Conservation (phyloP, 2,329 filamentous ascomycete genomes). For the Lachnellula subtilissima region DNA sequence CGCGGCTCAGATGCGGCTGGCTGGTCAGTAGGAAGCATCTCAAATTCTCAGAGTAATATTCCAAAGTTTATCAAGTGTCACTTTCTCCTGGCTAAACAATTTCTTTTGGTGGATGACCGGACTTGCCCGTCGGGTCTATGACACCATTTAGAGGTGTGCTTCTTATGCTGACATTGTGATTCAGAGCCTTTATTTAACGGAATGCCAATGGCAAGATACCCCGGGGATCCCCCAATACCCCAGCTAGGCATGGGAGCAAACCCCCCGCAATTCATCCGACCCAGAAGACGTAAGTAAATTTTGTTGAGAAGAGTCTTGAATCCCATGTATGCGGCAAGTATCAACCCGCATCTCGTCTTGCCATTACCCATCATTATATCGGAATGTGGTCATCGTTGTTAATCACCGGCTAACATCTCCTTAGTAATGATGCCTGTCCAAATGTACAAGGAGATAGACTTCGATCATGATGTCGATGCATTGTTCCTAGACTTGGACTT, state of each 20-base stretch:
- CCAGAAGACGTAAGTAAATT: too few species aligned
- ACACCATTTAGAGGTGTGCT: background rate
- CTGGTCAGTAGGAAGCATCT: conserved; percentile 7
- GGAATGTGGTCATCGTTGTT: too few species aligned
- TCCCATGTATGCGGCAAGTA: too few species aligned
- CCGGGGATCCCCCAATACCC: background rate
- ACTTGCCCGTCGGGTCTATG: background rate
- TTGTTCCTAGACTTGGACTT: background rate
- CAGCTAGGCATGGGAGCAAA: background rate
- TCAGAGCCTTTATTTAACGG: background rate
- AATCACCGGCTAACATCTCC: too few species aligned
- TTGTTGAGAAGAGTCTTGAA: too few species aligned
- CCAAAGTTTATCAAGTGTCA: background rate
- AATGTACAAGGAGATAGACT: background rate
- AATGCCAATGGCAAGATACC: background rate
- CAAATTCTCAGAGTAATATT: background rate
- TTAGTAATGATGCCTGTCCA: too few species aligned
- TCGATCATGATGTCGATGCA: background rate
- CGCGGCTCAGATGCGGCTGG: background rate
- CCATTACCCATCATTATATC: too few species aligned
- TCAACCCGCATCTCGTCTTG: too few species aligned
- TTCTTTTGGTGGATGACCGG: background rate
- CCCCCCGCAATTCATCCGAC: too few species aligned
- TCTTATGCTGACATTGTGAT: background rate
- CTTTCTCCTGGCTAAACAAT: background rate